phyloP scores from a whole-genome alignment of 2,329 filamentous ascomycete genomes.

The Ascochyta viciae-villosae region DNA sequence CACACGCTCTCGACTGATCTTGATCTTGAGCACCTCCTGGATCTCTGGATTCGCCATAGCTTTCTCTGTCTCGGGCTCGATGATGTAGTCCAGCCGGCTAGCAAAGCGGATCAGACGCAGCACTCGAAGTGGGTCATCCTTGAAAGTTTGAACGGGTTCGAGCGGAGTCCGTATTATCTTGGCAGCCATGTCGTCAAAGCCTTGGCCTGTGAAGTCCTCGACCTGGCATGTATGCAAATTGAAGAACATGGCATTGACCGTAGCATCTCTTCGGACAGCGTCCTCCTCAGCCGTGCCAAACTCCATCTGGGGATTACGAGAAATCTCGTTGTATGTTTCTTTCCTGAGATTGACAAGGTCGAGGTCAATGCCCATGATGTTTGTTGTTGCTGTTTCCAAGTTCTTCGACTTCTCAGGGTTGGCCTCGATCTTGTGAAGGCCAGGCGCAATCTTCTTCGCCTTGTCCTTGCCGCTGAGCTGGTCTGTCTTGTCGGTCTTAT shows the following conservation, averaged over 20 bases:
- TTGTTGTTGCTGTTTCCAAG: slow-evolving; percentile 87
- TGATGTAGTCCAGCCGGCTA: slow-evolving; percentile 79
- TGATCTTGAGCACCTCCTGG: slow-evolving; percentile 76
- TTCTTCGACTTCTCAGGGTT: slow-evolving; percentile 98
- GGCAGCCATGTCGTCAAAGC: slow-evolving; percentile 75
- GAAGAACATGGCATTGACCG: slow-evolving; percentile 95
- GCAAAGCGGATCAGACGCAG: slow-evolving; percentile 89
- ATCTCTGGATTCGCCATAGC: slow-evolving; percentile 85
- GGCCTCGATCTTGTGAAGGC: slow-evolving; percentile 84
- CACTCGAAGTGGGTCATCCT: slow-evolving; percentile 88
- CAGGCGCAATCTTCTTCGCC: slow-evolving; percentile 67
- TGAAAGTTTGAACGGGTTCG: slow-evolving; percentile 89
- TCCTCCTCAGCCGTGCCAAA: slow-evolving; percentile 94
- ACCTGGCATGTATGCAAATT: slow-evolving; percentile 81
- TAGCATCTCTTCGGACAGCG: slow-evolving; percentile 86
- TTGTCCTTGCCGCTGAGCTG: slow-evolving; percentile 52
- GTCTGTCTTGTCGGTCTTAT: slow-evolving; percentile 47
- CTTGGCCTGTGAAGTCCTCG: slow-evolving; percentile 82
- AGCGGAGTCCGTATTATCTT: slow-evolving; percentile 84
- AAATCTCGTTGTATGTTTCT: slow-evolving; percentile 88
- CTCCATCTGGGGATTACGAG: slow-evolving; percentile 88
- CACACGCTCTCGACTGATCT: slow-evolving; percentile 91
- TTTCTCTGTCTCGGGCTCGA: slow-evolving; percentile 71
- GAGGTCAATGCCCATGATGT: slow-evolving; percentile 83
- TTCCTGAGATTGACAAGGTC: slow-evolving; percentile 95